Evolutionary conservation across 805 yeast genomes (phyloP).

Genomic region (Ogataea ganodermae): DNA sequence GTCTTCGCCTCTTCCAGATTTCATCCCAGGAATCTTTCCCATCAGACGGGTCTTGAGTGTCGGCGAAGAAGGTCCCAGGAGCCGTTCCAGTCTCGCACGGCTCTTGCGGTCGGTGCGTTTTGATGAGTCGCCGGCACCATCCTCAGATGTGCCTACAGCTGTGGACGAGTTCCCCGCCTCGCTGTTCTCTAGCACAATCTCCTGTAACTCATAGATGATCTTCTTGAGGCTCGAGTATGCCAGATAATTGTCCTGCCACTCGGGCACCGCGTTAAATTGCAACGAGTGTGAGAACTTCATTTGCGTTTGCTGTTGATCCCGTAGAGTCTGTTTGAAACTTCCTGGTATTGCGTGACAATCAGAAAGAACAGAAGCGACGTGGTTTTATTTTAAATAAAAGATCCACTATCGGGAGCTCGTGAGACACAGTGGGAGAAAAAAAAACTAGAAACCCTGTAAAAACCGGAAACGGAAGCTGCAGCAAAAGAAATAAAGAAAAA

Average conservation of each 20-base stretch:
- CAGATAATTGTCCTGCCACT: constrained; percentile 50
- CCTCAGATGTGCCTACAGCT: constrained; percentile 18
- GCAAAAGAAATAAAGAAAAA: constrained; percentile 1
- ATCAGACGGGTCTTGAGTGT: constrained; percentile 14
- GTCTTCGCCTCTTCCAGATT: constrained; percentile 9
- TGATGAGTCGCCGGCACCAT: constrained; percentile 1
- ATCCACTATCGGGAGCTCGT: not conserved
- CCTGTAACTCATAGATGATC: constrained; percentile 55
- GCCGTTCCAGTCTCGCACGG: constrained; percentile 18
- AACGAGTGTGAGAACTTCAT: constrained; percentile 55
- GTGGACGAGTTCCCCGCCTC: constrained; percentile 20
- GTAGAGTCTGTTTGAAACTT: not conserved
- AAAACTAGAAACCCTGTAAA: not conserved
- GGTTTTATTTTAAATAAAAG: not conserved
- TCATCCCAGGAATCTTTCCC: constrained; percentile 23
- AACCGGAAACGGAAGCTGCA: not conserved
- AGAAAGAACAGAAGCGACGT: not conserved
- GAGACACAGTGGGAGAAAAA: not conserved
- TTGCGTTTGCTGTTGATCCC: too few species aligned
- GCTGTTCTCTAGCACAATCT: constrained; percentile 25
- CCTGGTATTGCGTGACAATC: not conserved
- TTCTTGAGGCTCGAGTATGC: constrained; percentile 55
- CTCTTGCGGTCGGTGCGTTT: not conserved
- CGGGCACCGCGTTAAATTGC: constrained; percentile 55
- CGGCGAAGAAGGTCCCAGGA: constrained; percentile 14